Evolutionary conservation across 495 filamentous ascomycete genomes (phyloP).

Genomic region (Letharia columbiana): DNA sequence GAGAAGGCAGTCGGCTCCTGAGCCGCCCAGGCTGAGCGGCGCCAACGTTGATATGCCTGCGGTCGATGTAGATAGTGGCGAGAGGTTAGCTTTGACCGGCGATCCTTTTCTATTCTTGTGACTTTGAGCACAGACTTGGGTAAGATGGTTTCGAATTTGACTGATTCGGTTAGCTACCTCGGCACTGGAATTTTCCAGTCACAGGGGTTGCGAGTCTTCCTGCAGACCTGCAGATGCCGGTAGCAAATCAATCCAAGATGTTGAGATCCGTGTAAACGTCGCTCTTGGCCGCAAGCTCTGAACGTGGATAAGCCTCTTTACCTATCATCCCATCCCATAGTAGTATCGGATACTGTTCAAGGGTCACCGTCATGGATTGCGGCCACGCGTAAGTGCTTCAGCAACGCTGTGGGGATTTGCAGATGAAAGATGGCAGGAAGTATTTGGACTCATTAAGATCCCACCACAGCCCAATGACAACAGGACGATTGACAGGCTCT

Average conservation of each 20-base stretch:
- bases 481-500: constrained; percentile 7
- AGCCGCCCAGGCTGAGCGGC: background rate
- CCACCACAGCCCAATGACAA: constrained; percentile 6
- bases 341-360: background rate
- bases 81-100: background rate
- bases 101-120: background rate
- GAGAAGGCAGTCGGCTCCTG: background rate
- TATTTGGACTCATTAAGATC: constrained; percentile 2
- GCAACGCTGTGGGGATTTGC: too few species aligned
- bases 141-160: background rate
- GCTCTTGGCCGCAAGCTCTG: background rate
- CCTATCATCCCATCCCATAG: background rate
- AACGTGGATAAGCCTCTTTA: background rate
- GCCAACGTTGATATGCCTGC: background rate
- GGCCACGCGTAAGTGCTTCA: background rate
- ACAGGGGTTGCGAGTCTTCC: background rate
- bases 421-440: too few species aligned
- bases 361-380: background rate
- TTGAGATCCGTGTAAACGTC: background rate
- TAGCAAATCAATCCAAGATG: background rate
- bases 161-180: background rate
- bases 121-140: background rate
- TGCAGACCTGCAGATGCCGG: background rate
- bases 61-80: background rate
- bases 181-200: background rate